These are phyloP conservation scores for Leishmania martiniquensis DNA, from an alignment of 208 protist genomes.

Conservation along the genomic window DNA sequence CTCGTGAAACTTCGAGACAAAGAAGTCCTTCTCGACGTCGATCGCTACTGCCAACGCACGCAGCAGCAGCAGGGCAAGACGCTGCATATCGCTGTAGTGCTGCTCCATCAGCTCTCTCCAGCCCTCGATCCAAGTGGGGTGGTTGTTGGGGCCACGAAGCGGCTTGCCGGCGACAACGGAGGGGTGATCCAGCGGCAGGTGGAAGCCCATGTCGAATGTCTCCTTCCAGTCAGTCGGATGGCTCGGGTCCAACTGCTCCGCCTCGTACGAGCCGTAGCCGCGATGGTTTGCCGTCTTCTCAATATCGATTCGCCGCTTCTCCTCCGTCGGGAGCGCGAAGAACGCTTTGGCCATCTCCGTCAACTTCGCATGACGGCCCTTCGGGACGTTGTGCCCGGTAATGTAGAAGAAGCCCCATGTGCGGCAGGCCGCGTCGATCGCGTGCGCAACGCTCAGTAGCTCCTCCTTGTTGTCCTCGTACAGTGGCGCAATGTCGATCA, in stretches of 20 bases:
- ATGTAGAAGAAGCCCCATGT: constrained; percentile 90
- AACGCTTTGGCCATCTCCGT: constrained; percentile 53
- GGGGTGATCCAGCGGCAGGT: constrained; percentile 63
- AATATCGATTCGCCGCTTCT: constrained; percentile 80
- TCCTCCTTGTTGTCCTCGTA: constrained; percentile 42
- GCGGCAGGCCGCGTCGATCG: constrained; percentile 73
- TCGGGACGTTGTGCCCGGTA: constrained; percentile 61
- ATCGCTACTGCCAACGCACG: constrained; percentile 64
- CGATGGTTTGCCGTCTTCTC: constrained; percentile 54
- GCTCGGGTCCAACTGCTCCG: constrained; percentile 61
- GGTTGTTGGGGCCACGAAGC: constrained; percentile 67
- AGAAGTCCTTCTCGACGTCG: constrained; percentile 52
- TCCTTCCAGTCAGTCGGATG: constrained; percentile 70
- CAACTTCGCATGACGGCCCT: constrained; percentile 43
- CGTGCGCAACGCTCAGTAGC: constrained; percentile 47
- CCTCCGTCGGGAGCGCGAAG: constrained; percentile 61
- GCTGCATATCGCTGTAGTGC: constrained; percentile 69
- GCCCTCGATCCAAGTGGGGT: constrained; percentile 50
- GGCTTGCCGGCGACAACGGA: constrained; percentile 55
- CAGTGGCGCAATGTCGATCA: constrained; percentile 76
- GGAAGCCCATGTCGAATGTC: constrained; percentile 69
- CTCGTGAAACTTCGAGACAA: constrained; percentile 65
- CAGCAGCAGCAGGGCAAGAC: constrained; percentile 54
- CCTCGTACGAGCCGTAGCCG: constrained; percentile 56
- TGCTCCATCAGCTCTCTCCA: constrained; percentile 62